Base-by-base conservation (phyloP, 2,329 filamentous ascomycete genomes). In the Cladophialophora yegresii region DNA sequence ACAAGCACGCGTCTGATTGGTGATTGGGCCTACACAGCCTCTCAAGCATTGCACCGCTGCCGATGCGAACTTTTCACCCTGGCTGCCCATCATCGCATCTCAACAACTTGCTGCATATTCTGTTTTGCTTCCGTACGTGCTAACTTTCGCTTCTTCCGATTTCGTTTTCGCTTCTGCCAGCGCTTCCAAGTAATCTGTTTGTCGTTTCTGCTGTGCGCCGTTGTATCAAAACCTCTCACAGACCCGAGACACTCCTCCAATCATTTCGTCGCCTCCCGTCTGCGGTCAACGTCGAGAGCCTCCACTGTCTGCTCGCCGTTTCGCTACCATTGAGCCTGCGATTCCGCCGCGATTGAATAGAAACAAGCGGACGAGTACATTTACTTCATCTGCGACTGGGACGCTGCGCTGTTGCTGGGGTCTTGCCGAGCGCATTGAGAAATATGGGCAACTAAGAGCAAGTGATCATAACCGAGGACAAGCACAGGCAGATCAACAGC, bases 181-280 rank as follows among this genome's bases (percentile, higher is more conserved):
- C 47, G 22, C 10, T 20, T 28, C 13, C 23, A 28, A 26, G 22
- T 28, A 7, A 10, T 22, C 28, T 54, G 51, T 20, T 32, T 54
- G 22, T 30, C 23, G 23, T 28, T n/a, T 9, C 13, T 7, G 51
- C 51, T n/a, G 28, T 43, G 16, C 51, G 28, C 8, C 13, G 26
- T 33, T 28, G 10, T 32, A 8, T 26, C 28, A 28, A 54, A 54
- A 54, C 47, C 47, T 59, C 30, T 7, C 47, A 23, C 57, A 53
- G 6, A 50, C 26, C 57, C 49, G 57, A 53, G 57, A 59, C 57
- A 59, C 57, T 53, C 47, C 33, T 33, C 45, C 57, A 53, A 59
- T 49, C 47, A 53, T 22, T 36, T 4, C 57, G 13, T 10, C 22
- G 47, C 5, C 8, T 43, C 23, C 47, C 49, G 45, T 40, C 45